Conservation (phyloP, 192 early-diverging fungal genomes). For the Backusella liffmaniae region DNA sequence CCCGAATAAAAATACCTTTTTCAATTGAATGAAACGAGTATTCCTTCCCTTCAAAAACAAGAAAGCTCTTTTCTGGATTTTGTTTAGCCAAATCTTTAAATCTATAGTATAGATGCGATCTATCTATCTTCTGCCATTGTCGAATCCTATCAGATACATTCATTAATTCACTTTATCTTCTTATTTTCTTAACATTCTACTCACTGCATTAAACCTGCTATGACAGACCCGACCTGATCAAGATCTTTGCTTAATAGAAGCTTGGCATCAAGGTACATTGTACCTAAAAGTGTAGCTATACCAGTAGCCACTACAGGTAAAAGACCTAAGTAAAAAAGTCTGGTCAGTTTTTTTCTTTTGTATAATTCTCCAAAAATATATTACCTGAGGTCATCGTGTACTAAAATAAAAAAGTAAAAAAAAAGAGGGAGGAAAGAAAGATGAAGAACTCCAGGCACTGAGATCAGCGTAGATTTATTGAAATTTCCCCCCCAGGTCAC, state of each 20-base stretch:
- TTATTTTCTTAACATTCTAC: neutral
- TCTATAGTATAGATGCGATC: constrained; percentile 45
- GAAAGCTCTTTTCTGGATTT: constrained; percentile 37
- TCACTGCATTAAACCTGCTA: neutral
- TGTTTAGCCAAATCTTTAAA: constrained; percentile 44
- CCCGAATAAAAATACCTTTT: constrained; percentile 28
- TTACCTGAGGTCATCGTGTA: neutral
- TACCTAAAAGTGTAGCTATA: constrained; percentile 40
- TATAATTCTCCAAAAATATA: neutral
- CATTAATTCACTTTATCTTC: neutral
- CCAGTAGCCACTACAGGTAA: constrained; percentile 24
- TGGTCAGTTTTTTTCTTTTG: neutral
- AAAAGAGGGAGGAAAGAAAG: neutral
- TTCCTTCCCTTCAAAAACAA: constrained; percentile 47
- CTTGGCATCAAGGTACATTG: constrained; percentile 48
- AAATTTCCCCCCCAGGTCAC: neutral
- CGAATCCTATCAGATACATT: neutral
- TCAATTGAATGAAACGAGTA: constrained; percentile 49
- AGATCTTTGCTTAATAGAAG: constrained; percentile 39
- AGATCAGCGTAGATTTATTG: neutral
- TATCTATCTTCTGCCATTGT: constrained; percentile 28
- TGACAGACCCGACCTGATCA: constrained; percentile 34
- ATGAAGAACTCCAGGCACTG: neutral
- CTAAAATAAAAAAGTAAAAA: neutral
- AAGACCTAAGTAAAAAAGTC: neutral